Evolutionary conservation across 768 basidiomycete genomes (phyloP).

Genomic region (Gymnopilus junonius): DNA sequence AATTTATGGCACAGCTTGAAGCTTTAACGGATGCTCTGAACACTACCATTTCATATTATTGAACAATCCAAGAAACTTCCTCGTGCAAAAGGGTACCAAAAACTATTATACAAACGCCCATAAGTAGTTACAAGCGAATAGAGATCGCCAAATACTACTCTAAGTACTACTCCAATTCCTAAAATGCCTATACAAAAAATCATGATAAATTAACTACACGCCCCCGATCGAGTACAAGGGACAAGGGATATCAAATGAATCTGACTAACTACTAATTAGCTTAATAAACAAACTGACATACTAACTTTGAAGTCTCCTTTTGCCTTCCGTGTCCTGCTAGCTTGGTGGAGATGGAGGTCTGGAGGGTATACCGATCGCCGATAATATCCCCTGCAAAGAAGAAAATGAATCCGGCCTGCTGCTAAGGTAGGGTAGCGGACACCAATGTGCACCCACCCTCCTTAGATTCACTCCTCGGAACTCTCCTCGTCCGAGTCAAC

Average conservation of each 20-base stretch:
- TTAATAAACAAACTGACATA: background rate
- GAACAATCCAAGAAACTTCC: no score
- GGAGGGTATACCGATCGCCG: background rate
- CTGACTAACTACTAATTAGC: background rate
- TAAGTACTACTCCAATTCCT: background rate
- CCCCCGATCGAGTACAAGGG: background rate
- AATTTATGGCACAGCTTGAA: background rate
- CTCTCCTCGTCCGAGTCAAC: background rate
- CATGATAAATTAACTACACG: background rate
- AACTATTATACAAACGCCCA: background rate
- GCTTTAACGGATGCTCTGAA: background rate
- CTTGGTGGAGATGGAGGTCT: background rate
- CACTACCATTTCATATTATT: no score
- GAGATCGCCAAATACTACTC: background rate
- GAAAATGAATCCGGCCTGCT: background rate
- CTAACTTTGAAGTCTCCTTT: no score
- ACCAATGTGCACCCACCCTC: background rate
- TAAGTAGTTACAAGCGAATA: background rate
- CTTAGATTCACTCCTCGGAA: background rate
- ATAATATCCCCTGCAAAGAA: background rate
- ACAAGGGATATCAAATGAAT: background rate
- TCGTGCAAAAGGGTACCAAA: background rate
- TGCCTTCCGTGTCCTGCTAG: background rate
- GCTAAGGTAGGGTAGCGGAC: background rate
- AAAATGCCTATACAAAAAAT: background rate